These are phyloP conservation scores for Podospora pseudocomata DNA, from an alignment of 495 filamentous ascomycete genomes.

Conservation along the genomic window DNA sequence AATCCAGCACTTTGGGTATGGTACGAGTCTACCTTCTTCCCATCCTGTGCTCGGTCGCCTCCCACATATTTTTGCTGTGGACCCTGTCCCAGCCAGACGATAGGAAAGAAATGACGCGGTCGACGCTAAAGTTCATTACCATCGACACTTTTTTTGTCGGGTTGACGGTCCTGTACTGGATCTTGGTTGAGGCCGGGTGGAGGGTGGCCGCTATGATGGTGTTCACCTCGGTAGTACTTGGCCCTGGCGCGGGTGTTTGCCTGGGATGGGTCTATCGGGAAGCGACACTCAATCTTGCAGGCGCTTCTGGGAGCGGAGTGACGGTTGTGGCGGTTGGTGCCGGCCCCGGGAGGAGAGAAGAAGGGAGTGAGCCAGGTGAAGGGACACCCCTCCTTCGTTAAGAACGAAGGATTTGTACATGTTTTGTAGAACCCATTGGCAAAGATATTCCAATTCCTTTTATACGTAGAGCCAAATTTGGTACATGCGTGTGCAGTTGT, in stretches of 20 bases:
- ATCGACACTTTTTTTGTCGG: constrained; percentile 35
- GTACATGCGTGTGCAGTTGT: no score
- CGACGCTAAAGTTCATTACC: constrained; percentile 33
- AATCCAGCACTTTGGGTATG: constrained; percentile 28
- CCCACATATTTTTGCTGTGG: constrained; percentile 33
- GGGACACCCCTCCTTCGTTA: constrained; percentile 34
- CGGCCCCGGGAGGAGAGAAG: constrained; percentile 13
- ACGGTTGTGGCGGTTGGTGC: constrained; percentile 32
- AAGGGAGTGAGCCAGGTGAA: constrained; percentile 18
- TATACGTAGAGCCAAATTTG: no score
- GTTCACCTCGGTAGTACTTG: constrained; percentile 28
- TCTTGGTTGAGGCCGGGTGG: constrained; percentile 38
- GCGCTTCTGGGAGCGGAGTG: constrained; percentile 17
- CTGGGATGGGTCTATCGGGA: constrained; percentile 39
- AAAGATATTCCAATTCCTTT: no score
- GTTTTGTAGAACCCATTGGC: not conserved
- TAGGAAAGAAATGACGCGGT: constrained; percentile 39
- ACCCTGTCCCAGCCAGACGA: constrained; percentile 33
- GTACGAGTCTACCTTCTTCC: constrained; percentile 36
- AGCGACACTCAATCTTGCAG: constrained; percentile 26
- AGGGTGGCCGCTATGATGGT: constrained; percentile 29
- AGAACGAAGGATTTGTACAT: not conserved
- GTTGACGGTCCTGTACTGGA: constrained; percentile 41
- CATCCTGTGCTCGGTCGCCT: constrained; percentile 30
- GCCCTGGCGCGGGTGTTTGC: constrained; percentile 40